phyloP scores from a whole-genome alignment of 306 rosid genomes.

The Sicyos edulis region DNA sequence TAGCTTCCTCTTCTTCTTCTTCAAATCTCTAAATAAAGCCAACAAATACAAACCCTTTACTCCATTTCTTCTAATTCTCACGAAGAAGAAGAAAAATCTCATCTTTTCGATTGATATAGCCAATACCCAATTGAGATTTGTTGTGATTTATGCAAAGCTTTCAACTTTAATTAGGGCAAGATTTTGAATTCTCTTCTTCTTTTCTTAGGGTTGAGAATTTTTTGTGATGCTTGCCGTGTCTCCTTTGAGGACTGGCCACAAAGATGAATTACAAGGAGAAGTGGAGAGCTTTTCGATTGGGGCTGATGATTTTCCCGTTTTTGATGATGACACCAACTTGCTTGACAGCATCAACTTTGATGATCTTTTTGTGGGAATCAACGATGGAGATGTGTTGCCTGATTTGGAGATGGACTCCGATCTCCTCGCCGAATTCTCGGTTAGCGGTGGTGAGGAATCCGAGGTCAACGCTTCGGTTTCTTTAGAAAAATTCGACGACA shows the following conservation, averaged over 20 bases:
- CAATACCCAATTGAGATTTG: neutral
- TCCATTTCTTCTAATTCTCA: neutral
- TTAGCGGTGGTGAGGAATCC: conserved; percentile 41
- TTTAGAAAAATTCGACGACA: conserved; percentile 24
- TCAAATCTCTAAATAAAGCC: conserved; percentile 14
- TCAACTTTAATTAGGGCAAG: neutral
- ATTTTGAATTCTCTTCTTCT: conserved; percentile 7
- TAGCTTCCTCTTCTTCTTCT: conserved; percentile 17
- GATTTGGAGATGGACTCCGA: conserved; percentile 89
- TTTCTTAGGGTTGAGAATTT: neutral
- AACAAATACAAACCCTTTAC: conserved; percentile 9
- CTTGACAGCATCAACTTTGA: conserved; percentile 76
- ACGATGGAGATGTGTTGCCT: conserved; percentile 56
- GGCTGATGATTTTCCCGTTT: conserved; percentile 40
- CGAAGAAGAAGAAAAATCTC: too few relatives aligned
- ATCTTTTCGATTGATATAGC: too few relatives aligned
- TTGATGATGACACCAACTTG: conserved; percentile 41
- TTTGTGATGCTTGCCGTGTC: conserved; percentile 65
- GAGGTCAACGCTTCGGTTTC: conserved; percentile 41
- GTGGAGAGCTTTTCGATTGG: conserved; percentile 50
- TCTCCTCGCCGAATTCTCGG: conserved; percentile 59
- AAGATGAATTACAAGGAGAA: conserved; percentile 53
- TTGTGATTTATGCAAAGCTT: neutral
- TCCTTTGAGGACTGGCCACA: conserved; percentile 38
- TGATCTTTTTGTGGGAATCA: conserved; percentile 56